phyloP scores from a whole-genome alignment of 2,329 filamentous ascomycete genomes.

The Lecanosticta acicola region DNA sequence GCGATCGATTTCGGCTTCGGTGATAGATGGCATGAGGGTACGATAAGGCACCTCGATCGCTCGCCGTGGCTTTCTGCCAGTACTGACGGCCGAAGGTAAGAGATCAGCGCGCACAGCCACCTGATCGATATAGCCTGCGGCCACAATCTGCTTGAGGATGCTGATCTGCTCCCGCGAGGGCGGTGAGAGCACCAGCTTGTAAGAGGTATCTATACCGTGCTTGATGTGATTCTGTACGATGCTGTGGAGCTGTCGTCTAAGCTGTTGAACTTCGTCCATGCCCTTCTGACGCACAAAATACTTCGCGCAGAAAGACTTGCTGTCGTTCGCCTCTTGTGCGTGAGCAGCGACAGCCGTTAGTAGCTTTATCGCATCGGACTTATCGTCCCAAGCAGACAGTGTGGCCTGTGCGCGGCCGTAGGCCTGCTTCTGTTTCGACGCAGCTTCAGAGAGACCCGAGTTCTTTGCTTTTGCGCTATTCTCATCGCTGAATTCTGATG shows the following conservation, averaged over 20 bases:
- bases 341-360: slow-evolving; percentile 85
- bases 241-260: slow-evolving; percentile 75
- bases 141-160: slow-evolving; percentile 83
- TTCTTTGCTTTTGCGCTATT: background rate
- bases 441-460: slow-evolving; percentile 2
- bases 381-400: slow-evolving; percentile 75
- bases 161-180: slow-evolving; percentile 61
- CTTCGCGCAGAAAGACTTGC: slow-evolving; percentile 60
- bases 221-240: slow-evolving; percentile 55
- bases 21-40: slow-evolving; percentile 66
- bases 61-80: slow-evolving; percentile 64
- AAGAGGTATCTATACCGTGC: slow-evolving; percentile 27
- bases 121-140: slow-evolving; percentile 89
- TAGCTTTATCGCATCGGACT: slow-evolving; percentile 82
- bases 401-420: slow-evolving; percentile 69
- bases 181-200: slow-evolving; percentile 44
- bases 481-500: slow-evolving; percentile 18
- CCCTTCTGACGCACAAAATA: slow-evolving; percentile 86
- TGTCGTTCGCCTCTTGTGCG: slow-evolving; percentile 47
- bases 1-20: slow-evolving; percentile 18
- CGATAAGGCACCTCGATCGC: slow-evolving; percentile 90
- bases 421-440: slow-evolving; percentile 38
- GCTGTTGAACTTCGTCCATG: slow-evolving; percentile 76
- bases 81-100: slow-evolving; percentile 53
- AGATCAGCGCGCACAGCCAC: slow-evolving; percentile 87